Base-by-base conservation (phyloP, 2,329 filamentous ascomycete species). In the Neopestalotiopsis sp. region DNA sequence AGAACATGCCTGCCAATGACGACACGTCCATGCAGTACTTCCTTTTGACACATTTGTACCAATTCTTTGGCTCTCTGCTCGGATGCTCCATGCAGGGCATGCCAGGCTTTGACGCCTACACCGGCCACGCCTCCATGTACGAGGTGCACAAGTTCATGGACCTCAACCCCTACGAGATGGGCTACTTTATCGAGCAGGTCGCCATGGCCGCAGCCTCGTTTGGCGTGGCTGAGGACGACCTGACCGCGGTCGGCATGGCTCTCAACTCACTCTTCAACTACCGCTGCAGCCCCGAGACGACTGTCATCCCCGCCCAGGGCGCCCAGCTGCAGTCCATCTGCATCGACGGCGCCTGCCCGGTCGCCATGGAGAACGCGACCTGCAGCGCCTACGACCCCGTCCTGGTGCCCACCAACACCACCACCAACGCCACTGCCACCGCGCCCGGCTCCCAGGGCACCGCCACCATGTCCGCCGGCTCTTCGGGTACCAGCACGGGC, bases 181-280 rank as follows among this genome's bases (percentile, higher is more conserved):
- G 82, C 38, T 90, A 89, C 80, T 91, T 91, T 80, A 86, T 90
- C 75, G 71, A 81, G 58, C 88, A 90, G 77, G 86, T 91, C 67
- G 87, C 82, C 34, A 76, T 88, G 13, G 82, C 88, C 4, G 88
- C 85, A 6, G 79, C 83, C 49, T 89, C 87, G 1, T 89, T 90
- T 72, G 89, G 89, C 56, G 87, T 90, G 57, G 80, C 85, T n/a
- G 72, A 82, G 13, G 81, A 80, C 3, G 89, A 91, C 74, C 79
- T 89, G 62, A 75, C 75, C 24, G 77, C 75, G 40, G 85, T 90
- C 34, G 88, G 81, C 69, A 79, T 71, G 40, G 81, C 84, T 1
- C 84, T 91, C 59, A 83, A 78, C 71, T 75, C 75, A 28, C 74
- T 84, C 63, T 91, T 91, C 77, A 84, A 82, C 68, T 81, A 84